Conservation (phyloP, 306 rosid genomes). For the Quercus cerris region DNA sequence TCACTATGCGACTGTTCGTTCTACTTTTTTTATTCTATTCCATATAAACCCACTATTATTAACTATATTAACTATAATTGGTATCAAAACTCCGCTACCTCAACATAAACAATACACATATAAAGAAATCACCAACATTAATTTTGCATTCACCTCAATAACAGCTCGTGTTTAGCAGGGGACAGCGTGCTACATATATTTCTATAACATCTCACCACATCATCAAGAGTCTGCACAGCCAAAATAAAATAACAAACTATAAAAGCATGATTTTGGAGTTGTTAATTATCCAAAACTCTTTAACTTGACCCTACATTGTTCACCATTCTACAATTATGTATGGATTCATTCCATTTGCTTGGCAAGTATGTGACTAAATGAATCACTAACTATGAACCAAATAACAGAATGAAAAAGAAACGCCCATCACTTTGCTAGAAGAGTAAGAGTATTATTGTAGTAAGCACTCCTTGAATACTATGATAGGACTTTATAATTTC, state of each 20-base stretch:
- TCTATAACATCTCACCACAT: conserved; percentile 45
- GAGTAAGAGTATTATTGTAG: too few species aligned
- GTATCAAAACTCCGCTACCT: background rate
- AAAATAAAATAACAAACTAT: conserved; percentile 8
- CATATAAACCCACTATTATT: too few species aligned
- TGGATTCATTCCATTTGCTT: background rate
- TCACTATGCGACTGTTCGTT: too few species aligned
- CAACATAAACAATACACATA: background rate
- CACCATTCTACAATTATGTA: background rate
- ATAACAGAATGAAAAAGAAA: conserved; percentile 2
- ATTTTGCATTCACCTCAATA: conserved; percentile 46
- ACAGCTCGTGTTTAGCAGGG: conserved; percentile 56
- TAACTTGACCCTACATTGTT: background rate
- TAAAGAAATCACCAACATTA: background rate
- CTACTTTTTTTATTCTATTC: too few species aligned
- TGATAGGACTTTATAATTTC: too few species aligned
- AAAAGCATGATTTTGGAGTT: conserved; percentile 2
- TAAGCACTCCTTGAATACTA: too few species aligned
- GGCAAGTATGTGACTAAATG: background rate
- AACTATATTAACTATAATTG: background rate
- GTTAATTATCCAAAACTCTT: background rate
- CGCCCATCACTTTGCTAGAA: background rate
- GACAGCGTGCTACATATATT: conserved; percentile 50
- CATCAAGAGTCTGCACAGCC: conserved; percentile 68
- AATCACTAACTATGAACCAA: background rate